phyloP scores from a whole-genome alignment of 768 basidiomycete genomes.

The Lactarius quietus region DNA sequence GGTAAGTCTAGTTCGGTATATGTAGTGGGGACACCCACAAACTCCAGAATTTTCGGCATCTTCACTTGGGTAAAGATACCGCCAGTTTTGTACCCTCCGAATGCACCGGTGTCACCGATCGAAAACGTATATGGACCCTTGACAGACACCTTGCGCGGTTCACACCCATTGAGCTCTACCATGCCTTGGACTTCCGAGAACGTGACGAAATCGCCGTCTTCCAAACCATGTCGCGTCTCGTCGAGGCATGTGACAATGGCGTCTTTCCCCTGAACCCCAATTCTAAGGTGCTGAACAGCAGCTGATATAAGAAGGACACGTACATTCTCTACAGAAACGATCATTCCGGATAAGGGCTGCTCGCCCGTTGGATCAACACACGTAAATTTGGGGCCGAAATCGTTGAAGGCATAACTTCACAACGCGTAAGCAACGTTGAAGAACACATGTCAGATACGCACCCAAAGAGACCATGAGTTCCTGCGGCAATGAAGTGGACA shows the following conservation, averaged over 20 bases:
- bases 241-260: constrained; percentile 96
- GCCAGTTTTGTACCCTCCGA: constrained; percentile 77
- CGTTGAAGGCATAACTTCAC: constrained; percentile 88
- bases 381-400: constrained; percentile 92
- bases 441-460: constrained; percentile 35
- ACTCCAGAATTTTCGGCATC: constrained; percentile 95
- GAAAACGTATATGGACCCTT: constrained; percentile 98
- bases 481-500: constrained; percentile 87
- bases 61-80: constrained; percentile 98
- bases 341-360: constrained; percentile 90
- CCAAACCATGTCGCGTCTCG: constrained; percentile 96
- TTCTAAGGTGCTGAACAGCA: constrained; percentile 9
- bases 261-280: constrained; percentile 61
- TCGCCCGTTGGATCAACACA: constrained; percentile 99
- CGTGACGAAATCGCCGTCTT: constrained; percentile 97
- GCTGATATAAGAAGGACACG: constrained; percentile 10
- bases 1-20: background rate
- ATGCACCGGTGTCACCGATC: constrained; percentile 83
- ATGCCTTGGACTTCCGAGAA: constrained; percentile 96
- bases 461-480: constrained; percentile 94
- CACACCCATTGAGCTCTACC: constrained; percentile 84
- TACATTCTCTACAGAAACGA: constrained; percentile 89
- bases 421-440: constrained; percentile 7
- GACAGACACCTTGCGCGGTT: constrained; percentile 87
- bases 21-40: constrained; percentile 53